Conservation (phyloP, 2,329 filamentous ascomycete genomes). For the Huntiella savannae region DNA sequence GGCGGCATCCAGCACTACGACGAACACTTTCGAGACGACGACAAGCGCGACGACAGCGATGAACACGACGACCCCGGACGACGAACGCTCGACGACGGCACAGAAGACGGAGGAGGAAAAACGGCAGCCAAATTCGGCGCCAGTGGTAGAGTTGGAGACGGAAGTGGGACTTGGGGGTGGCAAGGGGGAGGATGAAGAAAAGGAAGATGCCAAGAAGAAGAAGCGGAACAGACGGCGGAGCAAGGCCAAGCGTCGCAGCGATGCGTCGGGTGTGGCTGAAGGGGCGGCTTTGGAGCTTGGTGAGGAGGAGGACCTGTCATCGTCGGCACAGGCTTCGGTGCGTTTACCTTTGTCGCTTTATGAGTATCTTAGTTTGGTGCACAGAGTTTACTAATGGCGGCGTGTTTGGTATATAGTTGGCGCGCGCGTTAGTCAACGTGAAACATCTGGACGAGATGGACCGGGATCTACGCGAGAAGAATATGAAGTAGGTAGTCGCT, state of each 20-base stretch:
- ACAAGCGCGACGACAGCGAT: too few species aligned
- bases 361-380: constrained; percentile 14
- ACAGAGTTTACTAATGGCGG: neutral
- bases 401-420: constrained; percentile 11
- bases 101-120: neutral
- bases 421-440: constrained; percentile 20
- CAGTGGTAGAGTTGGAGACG: neutral
- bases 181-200: constrained; percentile 4
- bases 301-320: constrained; percentile 44
- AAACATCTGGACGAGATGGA: constrained; percentile 35
- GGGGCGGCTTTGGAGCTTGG: constrained; percentile 16
- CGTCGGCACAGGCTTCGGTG: constrained; percentile 48
- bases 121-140: neutral
- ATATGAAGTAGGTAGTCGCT: constrained; percentile 22
- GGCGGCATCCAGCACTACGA: too few species aligned
- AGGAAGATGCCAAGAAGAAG: constrained; percentile 8
- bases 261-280: constrained; percentile 12
- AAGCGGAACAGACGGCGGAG: constrained; percentile 9
- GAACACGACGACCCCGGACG: neutral
- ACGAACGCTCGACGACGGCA: constrained; percentile 7
- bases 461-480: constrained; percentile 36
- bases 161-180: neutral
- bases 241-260: constrained; percentile 10
- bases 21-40: too few species aligned
- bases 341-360: constrained; percentile 27